Percentiles rank a stretch among this genome's conserved stretches.
Conservation (phyloP, 352 stramenopile species). For the Pythium phragmitis region DNA sequence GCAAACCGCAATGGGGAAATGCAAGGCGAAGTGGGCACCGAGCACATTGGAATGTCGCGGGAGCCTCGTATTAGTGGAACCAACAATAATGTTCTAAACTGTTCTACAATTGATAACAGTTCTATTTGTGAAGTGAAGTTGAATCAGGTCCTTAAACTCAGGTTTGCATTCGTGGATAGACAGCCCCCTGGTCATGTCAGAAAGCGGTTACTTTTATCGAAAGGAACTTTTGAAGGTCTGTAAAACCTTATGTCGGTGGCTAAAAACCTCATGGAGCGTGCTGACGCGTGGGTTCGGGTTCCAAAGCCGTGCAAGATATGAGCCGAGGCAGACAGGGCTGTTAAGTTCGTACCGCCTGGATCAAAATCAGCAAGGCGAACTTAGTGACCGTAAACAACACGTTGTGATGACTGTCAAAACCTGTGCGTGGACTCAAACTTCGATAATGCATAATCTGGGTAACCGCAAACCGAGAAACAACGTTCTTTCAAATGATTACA, state of each 20-base stretch:
- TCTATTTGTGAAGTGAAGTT: slow-evolving; percentile 7
- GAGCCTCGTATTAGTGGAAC: neutral
- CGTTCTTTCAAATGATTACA: neutral
- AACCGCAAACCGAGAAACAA: neutral
- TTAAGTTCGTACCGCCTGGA: slow-evolving; percentile 10
- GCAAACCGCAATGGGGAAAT: slow-evolving; percentile 4
- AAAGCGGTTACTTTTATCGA: neutral
- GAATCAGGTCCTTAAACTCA: slow-evolving; percentile 14
- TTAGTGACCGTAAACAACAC: neutral
- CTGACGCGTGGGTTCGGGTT: slow-evolving; percentile 14
- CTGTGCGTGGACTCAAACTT: neutral
- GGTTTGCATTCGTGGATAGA: slow-evolving; percentile 11
- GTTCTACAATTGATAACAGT: no score
- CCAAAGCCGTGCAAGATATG: slow-evolving; percentile 14
- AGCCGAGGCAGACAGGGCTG: slow-evolving; percentile 13
- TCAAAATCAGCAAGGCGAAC: neutral
- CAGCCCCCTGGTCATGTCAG: slow-evolving; percentile 5
- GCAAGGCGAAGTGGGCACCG: slow-evolving; percentile 6
- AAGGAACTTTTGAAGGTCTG: neutral
- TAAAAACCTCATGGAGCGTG: slow-evolving; percentile 4
- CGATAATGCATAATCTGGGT: neutral
- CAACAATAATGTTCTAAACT: neutral
- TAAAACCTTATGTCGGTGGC: neutral
- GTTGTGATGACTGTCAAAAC: neutral
- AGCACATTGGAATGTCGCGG: slow-evolving; percentile 4